phyloP scores from a whole-genome alignment of 2,329 filamentous ascomycete species.

The Mariannaea sp. region DNA sequence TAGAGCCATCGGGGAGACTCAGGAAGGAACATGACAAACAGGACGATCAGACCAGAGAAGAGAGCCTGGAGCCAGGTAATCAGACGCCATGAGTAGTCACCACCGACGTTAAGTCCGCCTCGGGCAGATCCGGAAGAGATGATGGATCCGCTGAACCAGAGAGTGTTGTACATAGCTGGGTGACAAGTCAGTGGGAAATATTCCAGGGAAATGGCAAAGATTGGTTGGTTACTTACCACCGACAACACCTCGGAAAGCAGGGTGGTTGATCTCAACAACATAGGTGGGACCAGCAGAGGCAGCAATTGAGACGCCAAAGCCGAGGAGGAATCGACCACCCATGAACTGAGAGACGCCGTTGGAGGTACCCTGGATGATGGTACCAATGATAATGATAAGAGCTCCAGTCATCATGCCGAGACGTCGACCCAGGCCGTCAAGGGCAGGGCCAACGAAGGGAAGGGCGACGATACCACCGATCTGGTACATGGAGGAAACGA shows the following conservation, averaged over 20 bases:
- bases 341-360: conserved; percentile 49
- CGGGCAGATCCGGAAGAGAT: conserved; percentile 55
- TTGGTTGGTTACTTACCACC: conserved; percentile 38
- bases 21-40: conserved; percentile 45
- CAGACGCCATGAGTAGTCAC: conserved; percentile 48
- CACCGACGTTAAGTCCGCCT: conserved; percentile 47
- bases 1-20: conserved; percentile 51
- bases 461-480: conserved; percentile 54
- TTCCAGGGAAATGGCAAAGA: too few species aligned
- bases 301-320: conserved; percentile 54
- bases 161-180: conserved; percentile 48
- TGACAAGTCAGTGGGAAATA: too few species aligned
- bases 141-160: conserved; percentile 55
- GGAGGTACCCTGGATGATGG: conserved; percentile 52
- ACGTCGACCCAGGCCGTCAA: conserved; percentile 54
- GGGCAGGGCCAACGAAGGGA: conserved; percentile 51
- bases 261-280: conserved; percentile 53
- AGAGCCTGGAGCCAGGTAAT: conserved; percentile 51
- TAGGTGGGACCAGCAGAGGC: conserved; percentile 52
- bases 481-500: conserved; percentile 58
- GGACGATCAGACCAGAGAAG: conserved; percentile 47
- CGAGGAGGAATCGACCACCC: conserved; percentile 64
- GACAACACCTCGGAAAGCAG: conserved; percentile 51
- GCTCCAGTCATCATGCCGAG: conserved; percentile 44
- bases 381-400: conserved; percentile 50